These are phyloP conservation scores for Rhizomucor pusillus DNA, from an alignment of 371 early-diverging fungal species.

Conservation along the genomic window DNA sequence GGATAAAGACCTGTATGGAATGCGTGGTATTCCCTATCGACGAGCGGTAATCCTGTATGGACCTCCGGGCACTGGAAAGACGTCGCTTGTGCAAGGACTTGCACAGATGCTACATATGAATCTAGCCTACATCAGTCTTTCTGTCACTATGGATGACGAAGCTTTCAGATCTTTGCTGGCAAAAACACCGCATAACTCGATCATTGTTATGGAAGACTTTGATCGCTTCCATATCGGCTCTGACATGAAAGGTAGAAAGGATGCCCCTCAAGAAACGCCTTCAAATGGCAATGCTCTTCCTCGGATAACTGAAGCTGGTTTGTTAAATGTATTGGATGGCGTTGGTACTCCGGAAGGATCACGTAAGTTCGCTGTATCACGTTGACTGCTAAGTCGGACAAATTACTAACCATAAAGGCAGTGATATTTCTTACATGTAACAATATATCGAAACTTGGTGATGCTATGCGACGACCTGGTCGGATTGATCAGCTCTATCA, in stretches of 20 bases:
- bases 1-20: conserved; percentile 73
- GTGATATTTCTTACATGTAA: conserved; percentile 96
- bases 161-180: conserved; percentile 24
- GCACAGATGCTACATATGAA: conserved; percentile 50
- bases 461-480: conserved; percentile 95
- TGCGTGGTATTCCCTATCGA: conserved; percentile 91
- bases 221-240: conserved; percentile 28
- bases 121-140: conserved; percentile 38
- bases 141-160: conserved; percentile 31
- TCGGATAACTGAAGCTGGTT: conserved; percentile 79
- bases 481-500: conserved; percentile 88
- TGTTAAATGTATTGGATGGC: conserved; percentile 95
- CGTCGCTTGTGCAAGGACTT: conserved; percentile 60
- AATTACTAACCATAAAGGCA: background rate
- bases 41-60: conserved; percentile 80
- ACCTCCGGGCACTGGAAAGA: conserved; percentile 73
- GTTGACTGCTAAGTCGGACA: background rate
- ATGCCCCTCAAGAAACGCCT: conserved; percentile 5
- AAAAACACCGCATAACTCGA: conserved; percentile 30
- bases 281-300: background rate
- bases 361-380: too few relatives aligned
- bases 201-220: conserved; percentile 49
- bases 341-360: conserved; percentile 89
- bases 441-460: conserved; percentile 87
- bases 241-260: conserved; percentile 15